These are phyloP conservation scores for Nicotiana tabacum DNA, from an alignment of 257 asterid species.

Conservation along the genomic window DNA sequence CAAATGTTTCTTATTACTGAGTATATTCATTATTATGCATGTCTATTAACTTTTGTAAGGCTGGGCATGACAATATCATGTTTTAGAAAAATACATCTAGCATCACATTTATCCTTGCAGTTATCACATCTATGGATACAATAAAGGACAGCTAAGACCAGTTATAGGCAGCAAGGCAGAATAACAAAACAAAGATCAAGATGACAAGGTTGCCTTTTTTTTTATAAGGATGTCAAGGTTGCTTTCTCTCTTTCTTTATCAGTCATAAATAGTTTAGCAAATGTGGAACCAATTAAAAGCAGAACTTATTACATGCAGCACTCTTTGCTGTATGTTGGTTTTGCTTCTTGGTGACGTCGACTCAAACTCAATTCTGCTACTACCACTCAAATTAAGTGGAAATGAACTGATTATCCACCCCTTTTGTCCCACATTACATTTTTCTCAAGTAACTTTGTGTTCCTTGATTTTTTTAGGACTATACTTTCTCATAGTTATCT, in stretches of 20 bases:
- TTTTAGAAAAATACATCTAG: not conserved
- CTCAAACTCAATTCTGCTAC: too few relatives aligned
- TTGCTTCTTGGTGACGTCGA: not conserved
- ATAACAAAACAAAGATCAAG: not conserved
- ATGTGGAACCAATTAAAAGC: not conserved
- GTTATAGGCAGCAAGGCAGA: not conserved
- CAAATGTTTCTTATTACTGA: not conserved
- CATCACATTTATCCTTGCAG: not conserved
- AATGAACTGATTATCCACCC: too few relatives aligned
- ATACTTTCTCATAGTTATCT: too few relatives aligned
- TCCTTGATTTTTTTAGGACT: too few relatives aligned
- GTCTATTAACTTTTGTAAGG: not conserved
- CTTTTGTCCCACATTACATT: too few relatives aligned
- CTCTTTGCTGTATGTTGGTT: not conserved
- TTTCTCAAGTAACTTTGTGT: too few relatives aligned
- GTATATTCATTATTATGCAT: not conserved
- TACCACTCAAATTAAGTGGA: too few relatives aligned
- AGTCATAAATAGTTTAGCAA: not conserved
- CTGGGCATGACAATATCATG: not conserved
- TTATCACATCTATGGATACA: not conserved
- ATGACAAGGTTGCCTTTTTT: not conserved
- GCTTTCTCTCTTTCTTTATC: not conserved
- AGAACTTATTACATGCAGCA: not conserved
- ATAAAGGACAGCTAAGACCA: not conserved
- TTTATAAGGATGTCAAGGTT: too few relatives aligned